phyloP scores from a whole-genome alignment of 2,329 filamentous ascomycete species.

The Diaporthe helianthi region DNA sequence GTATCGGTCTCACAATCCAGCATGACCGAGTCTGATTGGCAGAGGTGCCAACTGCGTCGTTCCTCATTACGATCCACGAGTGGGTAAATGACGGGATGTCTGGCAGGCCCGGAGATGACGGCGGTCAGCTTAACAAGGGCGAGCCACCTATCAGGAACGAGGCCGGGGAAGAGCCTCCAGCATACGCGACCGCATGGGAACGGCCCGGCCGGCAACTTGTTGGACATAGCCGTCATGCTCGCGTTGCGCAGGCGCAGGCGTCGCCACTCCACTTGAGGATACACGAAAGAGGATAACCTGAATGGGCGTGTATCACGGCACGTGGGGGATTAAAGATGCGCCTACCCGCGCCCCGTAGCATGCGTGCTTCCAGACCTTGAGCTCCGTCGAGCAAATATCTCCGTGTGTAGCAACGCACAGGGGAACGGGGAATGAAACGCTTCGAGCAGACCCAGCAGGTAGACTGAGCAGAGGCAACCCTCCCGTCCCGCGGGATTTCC shows the following conservation, averaged over 20 bases:
- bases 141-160: neutral
- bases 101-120: too few relatives aligned
- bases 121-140: neutral
- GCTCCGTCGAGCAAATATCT: neutral
- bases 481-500: neutral
- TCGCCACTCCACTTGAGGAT: neutral
- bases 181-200: neutral
- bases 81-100: neutral
- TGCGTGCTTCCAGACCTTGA: neutral
- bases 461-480: too few relatives aligned
- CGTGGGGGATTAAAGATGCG: neutral
- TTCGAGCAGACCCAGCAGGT: neutral
- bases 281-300: neutral
- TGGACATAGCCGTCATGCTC: neutral
- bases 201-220: neutral
- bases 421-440: neutral
- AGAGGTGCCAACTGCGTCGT: neutral
- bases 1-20: neutral
- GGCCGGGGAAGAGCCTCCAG: neutral
- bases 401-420: neutral
- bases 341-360: neutral
- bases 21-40: neutral
- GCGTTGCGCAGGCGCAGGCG: neutral
- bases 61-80: neutral
- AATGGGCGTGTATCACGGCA: neutral